A percentile compares a stretch with the other conserved stretches of the same genome.
Conservation (phyloP, 164 flowering plant species). For the Berberis vulgaris region DNA sequence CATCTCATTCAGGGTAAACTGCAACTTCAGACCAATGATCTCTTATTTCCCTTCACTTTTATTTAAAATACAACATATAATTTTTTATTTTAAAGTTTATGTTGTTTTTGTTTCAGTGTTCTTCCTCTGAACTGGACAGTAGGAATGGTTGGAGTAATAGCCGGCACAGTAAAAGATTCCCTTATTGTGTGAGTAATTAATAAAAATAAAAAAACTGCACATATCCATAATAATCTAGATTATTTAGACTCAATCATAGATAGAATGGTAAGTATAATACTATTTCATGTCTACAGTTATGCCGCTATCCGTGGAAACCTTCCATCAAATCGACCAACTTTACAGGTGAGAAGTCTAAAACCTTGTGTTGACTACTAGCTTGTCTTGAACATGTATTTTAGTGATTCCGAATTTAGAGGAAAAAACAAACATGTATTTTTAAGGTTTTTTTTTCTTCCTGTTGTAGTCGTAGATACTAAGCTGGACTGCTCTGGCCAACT, state of each 20-base stretch:
- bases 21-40: background rate
- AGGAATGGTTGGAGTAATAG: slow-evolving; percentile 86
- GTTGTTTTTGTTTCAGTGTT: slow-evolving; percentile 38
- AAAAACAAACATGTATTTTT: too few relatives aligned
- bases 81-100: background rate
- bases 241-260: background rate
- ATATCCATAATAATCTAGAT: background rate
- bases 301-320: slow-evolving; percentile 66
- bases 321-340: slow-evolving; percentile 16
- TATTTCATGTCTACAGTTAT: slow-evolving; percentile 39
- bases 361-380: too few relatives aligned
- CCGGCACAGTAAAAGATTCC: slow-evolving; percentile 85
- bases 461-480: too few relatives aligned
- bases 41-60: background rate
- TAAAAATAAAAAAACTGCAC: background rate
- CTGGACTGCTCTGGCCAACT: too few relatives aligned
- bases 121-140: slow-evolving; percentile 92
- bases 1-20: slow-evolving; percentile 75
- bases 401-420: too few relatives aligned
- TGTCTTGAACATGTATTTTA: too few relatives aligned
- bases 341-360: too few relatives aligned
- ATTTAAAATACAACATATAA: background rate
- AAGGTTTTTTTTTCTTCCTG: too few relatives aligned
- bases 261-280: background rate
- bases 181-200: slow-evolving; percentile 50